Percentiles rank a stretch among this genome's conserved stretches.
Evolutionary conservation across 2,329 filamentous ascomycete genomes (phyloP).

Genomic region (Cladophialophora carrionii): DNA sequence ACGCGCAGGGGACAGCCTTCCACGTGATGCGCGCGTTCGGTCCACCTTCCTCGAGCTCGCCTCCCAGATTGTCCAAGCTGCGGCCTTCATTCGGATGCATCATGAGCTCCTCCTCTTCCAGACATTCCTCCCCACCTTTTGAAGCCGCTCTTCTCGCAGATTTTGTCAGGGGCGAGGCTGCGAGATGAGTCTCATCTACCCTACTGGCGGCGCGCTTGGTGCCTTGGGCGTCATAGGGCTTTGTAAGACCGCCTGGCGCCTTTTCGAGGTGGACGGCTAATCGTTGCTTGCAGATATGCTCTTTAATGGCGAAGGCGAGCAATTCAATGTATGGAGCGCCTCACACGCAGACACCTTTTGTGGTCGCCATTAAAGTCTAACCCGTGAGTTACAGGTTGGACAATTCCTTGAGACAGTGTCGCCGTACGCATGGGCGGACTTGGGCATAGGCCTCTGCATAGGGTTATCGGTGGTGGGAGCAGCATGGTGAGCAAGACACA

Average conservation of each 20-base stretch:
- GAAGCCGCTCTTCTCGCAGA: background rate
- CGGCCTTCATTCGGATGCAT: slow-evolving; percentile 24
- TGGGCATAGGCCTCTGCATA: slow-evolving; percentile 93
- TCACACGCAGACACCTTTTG: background rate
- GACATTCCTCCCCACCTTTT: slow-evolving; percentile 9
- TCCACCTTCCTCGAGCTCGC: slow-evolving; percentile 18
- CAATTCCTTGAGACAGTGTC: slow-evolving; percentile 92
- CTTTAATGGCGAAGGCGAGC: slow-evolving; percentile 93
- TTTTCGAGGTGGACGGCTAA: slow-evolving; percentile 15
- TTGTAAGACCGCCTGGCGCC: slow-evolving; percentile 62
- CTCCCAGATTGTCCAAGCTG: slow-evolving; percentile 20
- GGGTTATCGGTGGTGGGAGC: slow-evolving; percentile 94
- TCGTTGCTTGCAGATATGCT: slow-evolving; percentile 76
- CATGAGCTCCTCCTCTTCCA: slow-evolving; percentile 6
- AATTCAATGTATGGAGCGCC: slow-evolving; percentile 74
- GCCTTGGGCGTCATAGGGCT: slow-evolving; percentile 73
- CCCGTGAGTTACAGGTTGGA: slow-evolving; percentile 66
- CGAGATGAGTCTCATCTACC: slow-evolving; percentile 73
- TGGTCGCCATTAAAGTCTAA: slow-evolving; percentile 8
- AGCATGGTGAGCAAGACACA: slow-evolving; percentile 71
- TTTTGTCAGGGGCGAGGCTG: slow-evolving; percentile 9
- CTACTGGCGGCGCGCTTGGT: slow-evolving; percentile 67
- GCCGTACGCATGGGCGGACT: slow-evolving; percentile 87
- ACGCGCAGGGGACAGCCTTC: background rate
- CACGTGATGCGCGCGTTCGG: slow-evolving; percentile 2